Percentiles rank a stretch among this genome's conserved stretches.
These are phyloP conservation scores for Coemansia sp. DNA, from an alignment of 192 early-diverging fungal species.

Conservation along the genomic window DNA sequence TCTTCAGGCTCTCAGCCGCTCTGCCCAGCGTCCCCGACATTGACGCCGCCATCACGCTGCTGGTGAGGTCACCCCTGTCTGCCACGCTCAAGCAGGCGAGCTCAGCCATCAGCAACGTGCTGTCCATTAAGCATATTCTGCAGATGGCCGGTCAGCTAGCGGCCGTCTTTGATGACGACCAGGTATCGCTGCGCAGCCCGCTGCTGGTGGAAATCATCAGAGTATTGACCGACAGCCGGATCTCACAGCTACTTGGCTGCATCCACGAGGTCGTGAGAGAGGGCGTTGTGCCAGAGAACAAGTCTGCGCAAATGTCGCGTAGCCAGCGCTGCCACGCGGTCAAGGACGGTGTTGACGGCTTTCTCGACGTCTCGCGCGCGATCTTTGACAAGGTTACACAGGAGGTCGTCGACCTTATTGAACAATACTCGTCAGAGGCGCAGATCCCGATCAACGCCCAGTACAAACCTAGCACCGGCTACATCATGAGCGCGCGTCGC, in stretches of 20 bases:
- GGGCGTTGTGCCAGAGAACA: slow-evolving; percentile 65
- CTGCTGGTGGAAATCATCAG: slow-evolving; percentile 53
- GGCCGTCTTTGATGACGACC: slow-evolving; percentile 18
- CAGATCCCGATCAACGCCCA: slow-evolving; percentile 66
- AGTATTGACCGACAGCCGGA: slow-evolving; percentile 47
- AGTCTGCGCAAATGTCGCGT: slow-evolving; percentile 68
- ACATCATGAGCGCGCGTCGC: slow-evolving; percentile 56
- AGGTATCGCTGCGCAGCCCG: slow-evolving; percentile 23
- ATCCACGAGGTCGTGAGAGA: slow-evolving; percentile 71
- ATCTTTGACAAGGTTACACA: slow-evolving; percentile 48
- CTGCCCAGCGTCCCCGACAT: slow-evolving; percentile 57
- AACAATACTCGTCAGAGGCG: slow-evolving; percentile 55
- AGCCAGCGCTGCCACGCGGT: slow-evolving; percentile 89
- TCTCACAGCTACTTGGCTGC: slow-evolving; percentile 38
- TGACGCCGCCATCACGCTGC: slow-evolving; percentile 60
- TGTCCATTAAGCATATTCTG: slow-evolving; percentile 70
- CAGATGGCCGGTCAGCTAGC: slow-evolving; percentile 49
- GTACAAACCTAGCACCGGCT: slow-evolving; percentile 64
- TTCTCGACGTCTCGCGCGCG: slow-evolving; percentile 72
- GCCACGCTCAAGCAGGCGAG: slow-evolving; percentile 60
- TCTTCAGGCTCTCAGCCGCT: slow-evolving; percentile 48
- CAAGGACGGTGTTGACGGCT: slow-evolving; percentile 77
- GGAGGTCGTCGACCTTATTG: slow-evolving; percentile 40
- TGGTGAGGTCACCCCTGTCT: slow-evolving; percentile 49
- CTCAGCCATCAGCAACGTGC: slow-evolving; percentile 65